These are phyloP conservation scores for Physcia stellaris DNA, from an alignment of 495 filamentous ascomycete genomes.

Conservation along the genomic window DNA sequence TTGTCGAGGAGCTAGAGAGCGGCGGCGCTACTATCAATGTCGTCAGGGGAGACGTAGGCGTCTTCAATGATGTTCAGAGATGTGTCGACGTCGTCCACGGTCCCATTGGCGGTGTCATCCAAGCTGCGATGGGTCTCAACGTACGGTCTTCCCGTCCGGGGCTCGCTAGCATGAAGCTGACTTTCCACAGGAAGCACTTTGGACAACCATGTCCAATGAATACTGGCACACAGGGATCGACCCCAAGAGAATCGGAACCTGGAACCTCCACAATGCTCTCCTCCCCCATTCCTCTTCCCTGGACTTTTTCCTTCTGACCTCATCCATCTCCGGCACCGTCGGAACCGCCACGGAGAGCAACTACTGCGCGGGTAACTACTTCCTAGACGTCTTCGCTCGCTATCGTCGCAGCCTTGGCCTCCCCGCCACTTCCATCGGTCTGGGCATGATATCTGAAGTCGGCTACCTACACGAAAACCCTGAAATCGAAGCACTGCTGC, in stretches of 20 bases:
- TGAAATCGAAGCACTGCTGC: conserved; percentile 20
- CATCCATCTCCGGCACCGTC: conserved; percentile 7
- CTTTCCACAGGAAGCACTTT: conserved; percentile 5
- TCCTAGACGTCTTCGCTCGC: conserved; percentile 18
- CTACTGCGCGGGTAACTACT: conserved; percentile 11
- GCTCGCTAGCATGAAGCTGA: background rate
- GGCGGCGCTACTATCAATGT: conserved; percentile 17
- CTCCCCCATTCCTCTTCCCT: conserved; percentile 6
- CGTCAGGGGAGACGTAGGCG: conserved; percentile 20
- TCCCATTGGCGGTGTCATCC: conserved; percentile 11
- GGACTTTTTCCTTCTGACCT: conserved; percentile 17
- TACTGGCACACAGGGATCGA: conserved; percentile 2
- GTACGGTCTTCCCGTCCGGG: conserved; percentile 1
- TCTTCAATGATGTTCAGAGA: conserved; percentile 15
- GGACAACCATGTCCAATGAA: conserved; percentile 1
- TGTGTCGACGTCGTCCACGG: background rate
- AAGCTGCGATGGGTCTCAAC: conserved; percentile 12
- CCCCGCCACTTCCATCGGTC: conserved; percentile 9
- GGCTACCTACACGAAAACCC: conserved; percentile 24
- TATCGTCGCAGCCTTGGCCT: conserved; percentile 9
- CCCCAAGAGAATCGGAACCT: conserved; percentile 19
- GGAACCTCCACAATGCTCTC: conserved; percentile 18
- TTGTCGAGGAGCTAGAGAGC: conserved; percentile 16
- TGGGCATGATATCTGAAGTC: conserved; percentile 18
- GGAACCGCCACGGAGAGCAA: conserved; percentile 9